A percentile compares a stretch with the other conserved stretches of the same genome.
These are phyloP conservation scores for Monilinia polystroma DNA, from an alignment of 2,329 filamentous ascomycete species.

Conservation along the genomic window DNA sequence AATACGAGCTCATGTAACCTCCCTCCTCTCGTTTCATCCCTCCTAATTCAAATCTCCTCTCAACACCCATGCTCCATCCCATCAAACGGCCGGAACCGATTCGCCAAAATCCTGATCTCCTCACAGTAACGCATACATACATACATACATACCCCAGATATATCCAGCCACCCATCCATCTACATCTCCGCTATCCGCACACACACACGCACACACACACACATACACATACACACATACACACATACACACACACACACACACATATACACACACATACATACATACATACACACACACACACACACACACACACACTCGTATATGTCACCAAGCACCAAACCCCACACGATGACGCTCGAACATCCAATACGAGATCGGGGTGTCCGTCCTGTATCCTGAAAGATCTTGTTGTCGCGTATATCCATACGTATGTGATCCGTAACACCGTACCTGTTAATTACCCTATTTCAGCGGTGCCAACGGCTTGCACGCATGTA, in stretches of 20 bases:
- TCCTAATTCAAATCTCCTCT: not conserved
- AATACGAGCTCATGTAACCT: not conserved
- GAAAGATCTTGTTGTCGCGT: not conserved
- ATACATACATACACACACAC: too few species aligned
- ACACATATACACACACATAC: too few species aligned
- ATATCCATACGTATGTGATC: not conserved
- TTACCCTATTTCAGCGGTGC: too few species aligned
- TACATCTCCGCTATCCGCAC: too few species aligned
- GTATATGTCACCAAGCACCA: not conserved
- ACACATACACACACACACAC: too few species aligned
- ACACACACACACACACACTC: too few species aligned
- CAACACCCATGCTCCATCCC: not conserved
- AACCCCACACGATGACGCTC: not conserved
- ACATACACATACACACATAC: too few species aligned
- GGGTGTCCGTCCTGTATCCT: not conserved
- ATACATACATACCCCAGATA: not conserved
- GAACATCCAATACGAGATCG: not conserved
- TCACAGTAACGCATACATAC: too few species aligned
- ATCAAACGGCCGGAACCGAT: not conserved
- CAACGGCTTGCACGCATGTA: too few species aligned
- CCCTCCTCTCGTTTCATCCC: not conserved
- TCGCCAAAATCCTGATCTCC: not conserved
- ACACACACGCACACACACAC: too few species aligned
- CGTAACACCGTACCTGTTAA: not conserved
- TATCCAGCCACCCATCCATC: not conserved